Conservation (phyloP, 495 filamentous ascomycete species). For the Aspergillus nanangensis region DNA sequence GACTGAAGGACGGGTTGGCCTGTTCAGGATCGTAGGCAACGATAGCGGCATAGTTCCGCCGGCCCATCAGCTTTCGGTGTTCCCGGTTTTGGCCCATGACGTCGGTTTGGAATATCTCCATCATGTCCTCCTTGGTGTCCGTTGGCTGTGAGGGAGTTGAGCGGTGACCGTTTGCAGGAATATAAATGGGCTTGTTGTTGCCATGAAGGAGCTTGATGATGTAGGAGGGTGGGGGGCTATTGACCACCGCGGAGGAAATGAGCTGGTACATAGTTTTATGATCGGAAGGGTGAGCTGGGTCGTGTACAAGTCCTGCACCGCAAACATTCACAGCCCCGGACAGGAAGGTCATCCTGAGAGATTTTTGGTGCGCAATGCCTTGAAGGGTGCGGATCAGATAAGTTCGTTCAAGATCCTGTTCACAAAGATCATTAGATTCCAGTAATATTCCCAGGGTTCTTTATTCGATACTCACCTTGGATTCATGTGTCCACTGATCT, state of each 20-base stretch:
- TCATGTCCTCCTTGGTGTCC: conserved; percentile 99
- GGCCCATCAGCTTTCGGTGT: conserved; percentile 82
- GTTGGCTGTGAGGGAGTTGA: conserved; percentile 43
- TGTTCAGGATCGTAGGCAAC: conserved; percentile 89
- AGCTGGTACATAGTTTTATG: conserved; percentile 99
- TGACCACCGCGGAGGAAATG: conserved; percentile 87
- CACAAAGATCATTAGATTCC: background rate
- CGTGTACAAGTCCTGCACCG: conserved; percentile 91
- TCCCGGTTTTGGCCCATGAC: conserved; percentile 76
- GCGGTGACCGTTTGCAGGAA: conserved; percentile 87
- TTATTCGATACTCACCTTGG: conserved; percentile 54
- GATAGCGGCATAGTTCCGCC: conserved; percentile 91
- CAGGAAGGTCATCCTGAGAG: conserved; percentile 92
- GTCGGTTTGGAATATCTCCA: conserved; percentile 95
- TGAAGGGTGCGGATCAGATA: conserved; percentile 95
- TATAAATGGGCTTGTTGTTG: conserved; percentile 77
- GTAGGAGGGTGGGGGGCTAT: conserved; percentile 76
- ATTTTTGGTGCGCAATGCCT: conserved; percentile 88
- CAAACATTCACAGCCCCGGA: conserved; percentile 88
- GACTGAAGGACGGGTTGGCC: conserved; percentile 51
- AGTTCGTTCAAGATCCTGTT: conserved; percentile 84
- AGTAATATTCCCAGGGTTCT: background rate
- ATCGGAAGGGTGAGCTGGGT: conserved; percentile 82
- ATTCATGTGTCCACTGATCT: conserved; percentile 97
- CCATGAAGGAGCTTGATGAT: conserved; percentile 89